Percentiles rank a stretch among this genome's conserved stretches.
Conservation (phyloP, 257 asterid species). For the Penstemon davidsonii region DNA sequence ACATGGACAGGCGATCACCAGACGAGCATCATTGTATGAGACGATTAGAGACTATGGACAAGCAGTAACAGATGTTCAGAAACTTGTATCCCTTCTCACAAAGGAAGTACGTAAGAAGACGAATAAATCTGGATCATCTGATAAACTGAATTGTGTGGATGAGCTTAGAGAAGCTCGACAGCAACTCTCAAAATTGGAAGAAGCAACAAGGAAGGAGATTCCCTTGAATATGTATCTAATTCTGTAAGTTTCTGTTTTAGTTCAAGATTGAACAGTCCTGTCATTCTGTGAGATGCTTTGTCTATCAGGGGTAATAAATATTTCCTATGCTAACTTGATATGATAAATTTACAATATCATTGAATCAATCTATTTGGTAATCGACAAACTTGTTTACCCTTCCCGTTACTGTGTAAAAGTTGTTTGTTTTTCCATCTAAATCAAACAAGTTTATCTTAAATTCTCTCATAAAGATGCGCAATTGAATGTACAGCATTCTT, state of each 20-base stretch:
- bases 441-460: no score
- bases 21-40: constrained; percentile 78
- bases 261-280: neutral
- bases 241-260: constrained; percentile 59
- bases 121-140: constrained; percentile 47
- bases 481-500: no score
- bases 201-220: constrained; percentile 68
- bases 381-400: neutral
- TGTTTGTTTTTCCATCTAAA: no score
- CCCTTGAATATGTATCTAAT: constrained; percentile 89
- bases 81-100: constrained; percentile 62
- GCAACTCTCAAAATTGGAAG: constrained; percentile 76
- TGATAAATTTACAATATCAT: neutral
- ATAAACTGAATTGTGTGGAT: constrained; percentile 47
- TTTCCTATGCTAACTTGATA: constrained; percentile 1
- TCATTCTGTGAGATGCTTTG: constrained; percentile 2
- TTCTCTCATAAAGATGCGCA: no score
- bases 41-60: constrained; percentile 89
- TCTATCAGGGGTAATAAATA: neutral
- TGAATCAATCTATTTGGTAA: neutral
- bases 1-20: constrained; percentile 71
- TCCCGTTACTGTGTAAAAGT: no score
- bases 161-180: constrained; percentile 73
- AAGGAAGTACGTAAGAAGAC: constrained; percentile 61
- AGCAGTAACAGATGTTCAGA: constrained; percentile 79